A percentile compares a stretch with the other conserved stretches of the same genome.
These are phyloP conservation scores for Herpetomonas tarakana DNA, from an alignment of 208 protist genomes.

Conservation along the genomic window DNA sequence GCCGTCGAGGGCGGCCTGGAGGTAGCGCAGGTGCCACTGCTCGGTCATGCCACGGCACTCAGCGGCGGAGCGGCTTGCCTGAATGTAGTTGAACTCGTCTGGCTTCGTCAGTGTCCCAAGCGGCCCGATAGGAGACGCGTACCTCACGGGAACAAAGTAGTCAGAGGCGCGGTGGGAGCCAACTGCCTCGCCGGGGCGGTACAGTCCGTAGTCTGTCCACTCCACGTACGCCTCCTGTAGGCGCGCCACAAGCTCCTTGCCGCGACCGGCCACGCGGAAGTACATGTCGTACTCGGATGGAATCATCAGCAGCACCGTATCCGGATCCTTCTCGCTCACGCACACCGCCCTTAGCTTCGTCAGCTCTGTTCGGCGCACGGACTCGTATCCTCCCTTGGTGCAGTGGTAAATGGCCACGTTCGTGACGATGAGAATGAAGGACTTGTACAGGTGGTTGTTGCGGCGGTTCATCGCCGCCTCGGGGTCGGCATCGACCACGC, in stretches of 20 bases:
- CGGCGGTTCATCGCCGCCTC: constrained; percentile 24
- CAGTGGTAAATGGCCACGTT: constrained; percentile 71
- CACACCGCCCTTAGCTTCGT: constrained; percentile 38
- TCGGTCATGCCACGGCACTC: constrained; percentile 24
- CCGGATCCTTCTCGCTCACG: constrained; percentile 28
- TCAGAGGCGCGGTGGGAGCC: constrained; percentile 18
- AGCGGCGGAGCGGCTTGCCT: constrained; percentile 33
- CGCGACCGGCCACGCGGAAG: constrained; percentile 43
- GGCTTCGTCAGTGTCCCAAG: constrained; percentile 44
- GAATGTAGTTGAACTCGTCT: constrained; percentile 39
- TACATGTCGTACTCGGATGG: constrained; percentile 71
- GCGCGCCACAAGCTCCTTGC: constrained; percentile 40
- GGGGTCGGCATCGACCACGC: constrained; percentile 21
- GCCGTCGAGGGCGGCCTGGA: constrained; percentile 32
- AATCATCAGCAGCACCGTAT: constrained; percentile 52
- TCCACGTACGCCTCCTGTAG: constrained; percentile 56
- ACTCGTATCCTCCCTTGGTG: constrained; percentile 45
- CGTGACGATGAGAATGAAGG: constrained; percentile 53
- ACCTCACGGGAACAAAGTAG: constrained; percentile 34
- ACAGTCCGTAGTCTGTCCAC: constrained; percentile 50
- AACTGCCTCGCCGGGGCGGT: constrained; percentile 28
- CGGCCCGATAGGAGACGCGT: constrained; percentile 21
- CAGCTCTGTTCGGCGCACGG: constrained; percentile 51
- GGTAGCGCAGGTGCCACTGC: constrained; percentile 39
- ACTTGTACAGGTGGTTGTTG: constrained; percentile 53